Base-by-base conservation (phyloP, 352 stramenopile species). In the Globisporangium middletonii region DNA sequence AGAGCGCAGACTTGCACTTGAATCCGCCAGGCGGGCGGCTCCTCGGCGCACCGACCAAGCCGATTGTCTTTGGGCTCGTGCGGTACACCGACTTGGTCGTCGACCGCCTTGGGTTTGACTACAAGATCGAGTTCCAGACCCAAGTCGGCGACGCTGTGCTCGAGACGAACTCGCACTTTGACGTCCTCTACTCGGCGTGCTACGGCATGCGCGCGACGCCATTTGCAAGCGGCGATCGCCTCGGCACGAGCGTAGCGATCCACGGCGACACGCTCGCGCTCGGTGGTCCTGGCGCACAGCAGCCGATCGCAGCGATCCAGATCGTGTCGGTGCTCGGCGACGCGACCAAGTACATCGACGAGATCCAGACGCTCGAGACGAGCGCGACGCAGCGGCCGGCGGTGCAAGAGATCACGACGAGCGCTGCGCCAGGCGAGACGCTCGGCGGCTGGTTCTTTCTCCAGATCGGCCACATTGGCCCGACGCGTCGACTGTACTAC, bases 371-470 rank as follows among this genome's bases (percentile, higher is more conserved):
- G 35, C 53, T 93, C 30, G 28, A 73, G 35, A 93, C 78, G 0
- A 71, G 26, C 23, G 83, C 77, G 2, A 73, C 57, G 7, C 76
- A 86, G 28, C 75, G 73, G 3, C 77, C 81, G 49, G 77, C 81
- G 0, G 57, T 93, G 7, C 83, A 94, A 49, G 63, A 92, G 27
- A 61, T 94, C 15, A 89, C 79, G 19, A 90, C 64, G 50, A 87
- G 69, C 19, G 83, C 78, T 4, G 77, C 80, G 0, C 74, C 77
- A 4, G 82, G 82, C 0, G 79, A 83, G 38, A 88, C 74, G 3
- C 55, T 94, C 11, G 79, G 77, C 0, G 83, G 85, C 0, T 94
- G 77, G 72, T 95, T 92, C 43, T 79, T 73, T 27, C 54, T 94
- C 5, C 78, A 77, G 38, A 61, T 83, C 16, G 83, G 74, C 0